Conservation (phyloP, 1,139 yeast species). For the Hansenula anomala region DNA sequence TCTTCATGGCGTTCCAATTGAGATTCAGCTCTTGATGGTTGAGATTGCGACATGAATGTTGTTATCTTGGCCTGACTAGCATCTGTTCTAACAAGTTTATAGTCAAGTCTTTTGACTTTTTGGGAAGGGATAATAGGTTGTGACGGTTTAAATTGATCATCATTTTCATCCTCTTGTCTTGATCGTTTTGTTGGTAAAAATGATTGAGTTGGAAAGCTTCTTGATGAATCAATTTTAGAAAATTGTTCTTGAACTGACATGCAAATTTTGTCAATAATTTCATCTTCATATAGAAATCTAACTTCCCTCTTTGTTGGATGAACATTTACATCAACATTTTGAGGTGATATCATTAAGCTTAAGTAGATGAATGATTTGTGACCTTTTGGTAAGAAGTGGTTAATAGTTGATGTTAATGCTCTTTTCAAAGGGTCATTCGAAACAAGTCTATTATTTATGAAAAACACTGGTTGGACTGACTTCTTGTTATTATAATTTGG, state of each 20-base stretch:
- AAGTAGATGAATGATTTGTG: conserved; percentile 75
- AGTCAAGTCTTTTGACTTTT: conserved; percentile 41
- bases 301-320: conserved; percentile 97
- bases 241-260: conserved; percentile 45
- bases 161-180: conserved; percentile 6
- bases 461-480: conserved; percentile 63
- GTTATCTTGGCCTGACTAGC: conserved; percentile 58
- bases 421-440: conserved; percentile 75
- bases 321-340: conserved; percentile 82
- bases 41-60: conserved; percentile 30
- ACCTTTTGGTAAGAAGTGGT: conserved; percentile 73
- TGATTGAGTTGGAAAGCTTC: conserved; percentile 67
- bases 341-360: conserved; percentile 59
- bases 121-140: conserved; percentile 3
- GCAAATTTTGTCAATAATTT: conserved; percentile 63
- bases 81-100: conserved; percentile 72
- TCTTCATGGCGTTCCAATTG: neutral
- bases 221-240: conserved; percentile 57
- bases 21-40: conserved; percentile 4
- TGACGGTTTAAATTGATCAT: conserved; percentile 5
- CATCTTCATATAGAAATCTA: conserved; percentile 80
- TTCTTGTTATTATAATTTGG: conserved; percentile 72
- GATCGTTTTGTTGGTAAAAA: conserved; percentile 29
- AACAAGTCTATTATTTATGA: conserved; percentile 81
- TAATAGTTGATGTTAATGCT: conserved; percentile 61